Base-by-base conservation (phyloP, 768 basidiomycete species). In the Paxillus rubicundulus region DNA sequence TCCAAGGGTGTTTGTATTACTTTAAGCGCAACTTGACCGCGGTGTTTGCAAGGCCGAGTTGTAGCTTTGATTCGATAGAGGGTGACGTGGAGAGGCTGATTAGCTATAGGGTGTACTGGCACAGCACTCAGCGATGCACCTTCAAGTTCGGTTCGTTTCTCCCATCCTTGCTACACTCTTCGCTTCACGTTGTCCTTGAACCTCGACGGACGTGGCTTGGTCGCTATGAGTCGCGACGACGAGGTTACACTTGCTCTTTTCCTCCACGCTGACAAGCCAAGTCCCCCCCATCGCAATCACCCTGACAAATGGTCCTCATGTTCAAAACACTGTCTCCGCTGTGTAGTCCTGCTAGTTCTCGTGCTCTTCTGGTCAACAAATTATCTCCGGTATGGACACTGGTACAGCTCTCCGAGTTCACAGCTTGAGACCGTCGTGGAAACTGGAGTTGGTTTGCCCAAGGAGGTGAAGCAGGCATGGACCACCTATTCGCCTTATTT, bases 401-500 rank as follows among this genome's bases (percentile, higher is more conserved):
- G 58, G 58, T 18, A 36, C 5, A 30, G 34, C 45, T 47, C 41
- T 42, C 43, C 28, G 34, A 10, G 40, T 20, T n/a, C 56, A 3
- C 20, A 47, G 4, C 42, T 38, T 13, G 34, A 43, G 28, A 16
- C 34, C 4, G 28, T 41, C 32, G n/a, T 44, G n/a, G 28, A 40
- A 3, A n/a, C 24, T 7, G 42, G 40, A 4, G 1, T 53, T 18
- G 51, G 47, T 13, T 27, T 68, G 17, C 58, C 64, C 30, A 55
- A 61, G 56, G 53, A 57, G 12, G 47, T 72, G 10, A 57, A 67
- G 9, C 68, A 62, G 27, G 66, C 73, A 1, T 87, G 85, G 86
- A 82, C 76, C 10, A 73, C 80, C 36, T 85, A 86, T 58, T 76
- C 84, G 27, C 86, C 86, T 0, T 87, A 78, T 63, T 77, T 73